Percentiles rank a stretch among this genome's conserved stretches.
phyloP scores from a whole-genome alignment of 2,329 filamentous ascomycete genomes.

The Orbilia javanica region DNA sequence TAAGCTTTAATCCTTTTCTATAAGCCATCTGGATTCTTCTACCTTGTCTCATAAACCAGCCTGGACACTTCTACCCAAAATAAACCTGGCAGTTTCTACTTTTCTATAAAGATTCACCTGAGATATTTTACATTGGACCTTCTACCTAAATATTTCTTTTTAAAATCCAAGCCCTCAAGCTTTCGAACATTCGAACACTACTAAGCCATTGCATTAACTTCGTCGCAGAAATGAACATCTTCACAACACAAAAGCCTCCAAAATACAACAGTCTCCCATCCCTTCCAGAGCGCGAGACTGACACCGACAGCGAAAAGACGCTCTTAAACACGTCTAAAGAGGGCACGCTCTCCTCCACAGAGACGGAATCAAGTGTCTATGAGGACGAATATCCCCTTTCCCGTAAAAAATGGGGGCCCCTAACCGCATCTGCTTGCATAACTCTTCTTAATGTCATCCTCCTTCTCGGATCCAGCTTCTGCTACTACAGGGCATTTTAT shows the following conservation, averaged over 20 bases:
- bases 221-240: conserved; percentile 20
- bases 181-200: no score
- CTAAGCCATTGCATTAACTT: no score
- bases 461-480: conserved; percentile 45
- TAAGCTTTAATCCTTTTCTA: no score
- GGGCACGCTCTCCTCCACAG: background rate
- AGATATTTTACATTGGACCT: background rate
- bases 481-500: conserved; percentile 47
- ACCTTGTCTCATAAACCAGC: no score
- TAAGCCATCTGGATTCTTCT: no score
- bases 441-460: conserved; percentile 41
- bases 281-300: conserved; percentile 26
- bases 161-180: background rate
- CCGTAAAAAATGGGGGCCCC: conserved; percentile 1
- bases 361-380: conserved; percentile 1
- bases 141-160: background rate
- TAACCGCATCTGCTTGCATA: conserved; percentile 25
- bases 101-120: background rate
- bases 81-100: background rate
- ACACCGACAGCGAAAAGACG: conserved; percentile 49
- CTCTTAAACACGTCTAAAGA: conserved; percentile 25
- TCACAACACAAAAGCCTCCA: conserved; percentile 36
- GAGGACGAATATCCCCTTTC: background rate
- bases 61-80: no score
- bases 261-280: conserved; percentile 53